Evolutionary conservation across 441 rosid species (phyloP).

Genomic region (Brassica hybrid): DNA sequence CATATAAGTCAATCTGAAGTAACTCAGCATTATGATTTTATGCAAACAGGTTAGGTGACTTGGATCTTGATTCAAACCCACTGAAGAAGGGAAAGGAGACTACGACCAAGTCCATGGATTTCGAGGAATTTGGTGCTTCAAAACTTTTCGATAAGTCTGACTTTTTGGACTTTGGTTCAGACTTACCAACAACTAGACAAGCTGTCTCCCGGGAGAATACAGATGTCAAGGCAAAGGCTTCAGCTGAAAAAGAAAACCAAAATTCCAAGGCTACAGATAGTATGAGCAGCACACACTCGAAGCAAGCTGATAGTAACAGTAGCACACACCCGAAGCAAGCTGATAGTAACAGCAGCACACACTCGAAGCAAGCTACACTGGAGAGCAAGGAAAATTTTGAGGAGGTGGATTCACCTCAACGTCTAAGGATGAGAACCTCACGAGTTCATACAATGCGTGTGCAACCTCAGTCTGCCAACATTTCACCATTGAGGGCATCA

Average conservation of each 20-base stretch:
- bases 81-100: conserved; percentile 46
- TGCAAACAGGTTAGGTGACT: conserved; percentile 59
- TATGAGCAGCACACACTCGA: conserved; percentile 26
- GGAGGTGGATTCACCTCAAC: conserved; percentile 39
- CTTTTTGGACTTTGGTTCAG: conserved; percentile 51
- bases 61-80: conserved; percentile 53
- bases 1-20: conserved; percentile 14
- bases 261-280: conserved; percentile 16
- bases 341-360: conserved; percentile 33
- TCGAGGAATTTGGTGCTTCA: conserved; percentile 42
- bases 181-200: conserved; percentile 43
- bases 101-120: conserved; percentile 41
- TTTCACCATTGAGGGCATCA: conserved; percentile 32
- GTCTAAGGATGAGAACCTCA: conserved; percentile 35
- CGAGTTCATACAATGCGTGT: conserved; percentile 32
- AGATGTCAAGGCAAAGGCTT: conserved; percentile 27
- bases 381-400: conserved; percentile 33
- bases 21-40: conserved; percentile 37
- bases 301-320: conserved; percentile 38
- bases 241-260: conserved; percentile 36
- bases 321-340: conserved; percentile 26
- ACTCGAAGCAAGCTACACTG: conserved; percentile 27
- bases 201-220: conserved; percentile 38
- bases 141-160: conserved; percentile 45
- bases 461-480: conserved; percentile 31